A percentile compares a stretch with the other conserved stretches of the same genome.
Conservation (phyloP, 805 yeast species). For the Komagataella kurtzmanii region DNA sequence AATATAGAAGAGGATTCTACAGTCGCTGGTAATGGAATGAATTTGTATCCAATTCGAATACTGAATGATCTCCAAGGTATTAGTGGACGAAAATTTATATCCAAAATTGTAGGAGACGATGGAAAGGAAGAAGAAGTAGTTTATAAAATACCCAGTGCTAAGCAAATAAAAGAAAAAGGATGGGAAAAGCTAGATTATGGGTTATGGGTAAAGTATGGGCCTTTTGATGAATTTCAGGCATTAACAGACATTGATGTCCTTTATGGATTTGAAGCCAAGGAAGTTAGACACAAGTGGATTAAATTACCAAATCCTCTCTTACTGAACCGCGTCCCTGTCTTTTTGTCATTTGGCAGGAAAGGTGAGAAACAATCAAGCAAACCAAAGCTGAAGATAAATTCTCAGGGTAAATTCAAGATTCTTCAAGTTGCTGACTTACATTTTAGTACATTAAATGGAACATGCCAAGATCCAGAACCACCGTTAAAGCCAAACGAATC, state of each 20-base stretch:
- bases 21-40: background rate
- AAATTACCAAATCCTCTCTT: slow-evolving; percentile 13
- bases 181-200: slow-evolving; percentile 37
- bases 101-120: background rate
- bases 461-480: slow-evolving; percentile 66
- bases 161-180: slow-evolving; percentile 22
- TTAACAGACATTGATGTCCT: slow-evolving; percentile 53
- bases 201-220: slow-evolving; percentile 47
- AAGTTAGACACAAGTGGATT: slow-evolving; percentile 67
- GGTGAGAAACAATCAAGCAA: slow-evolving; percentile 5
- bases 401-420: slow-evolving; percentile 52
- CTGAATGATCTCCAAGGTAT: background rate
- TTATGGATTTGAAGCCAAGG: slow-evolving; percentile 61
- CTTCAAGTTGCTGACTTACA: slow-evolving; percentile 89
- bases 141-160: slow-evolving; percentile 3
- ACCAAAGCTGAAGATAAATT: slow-evolving; percentile 21
- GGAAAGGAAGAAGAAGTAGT: background rate
- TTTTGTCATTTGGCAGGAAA: slow-evolving; percentile 5
- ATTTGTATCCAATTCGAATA: background rate
- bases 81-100: background rate
- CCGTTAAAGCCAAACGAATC: slow-evolving; percentile 21
- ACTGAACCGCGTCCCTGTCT: slow-evolving; percentile 17
- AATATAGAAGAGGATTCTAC: background rate
- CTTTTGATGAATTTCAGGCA: slow-evolving; percentile 18
- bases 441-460: slow-evolving; percentile 72